Evolutionary conservation across 805 yeast genomes (phyloP), one percentile per base, ranked within the genome.

Genomic region (Kregervanrija delftensis): DNA sequence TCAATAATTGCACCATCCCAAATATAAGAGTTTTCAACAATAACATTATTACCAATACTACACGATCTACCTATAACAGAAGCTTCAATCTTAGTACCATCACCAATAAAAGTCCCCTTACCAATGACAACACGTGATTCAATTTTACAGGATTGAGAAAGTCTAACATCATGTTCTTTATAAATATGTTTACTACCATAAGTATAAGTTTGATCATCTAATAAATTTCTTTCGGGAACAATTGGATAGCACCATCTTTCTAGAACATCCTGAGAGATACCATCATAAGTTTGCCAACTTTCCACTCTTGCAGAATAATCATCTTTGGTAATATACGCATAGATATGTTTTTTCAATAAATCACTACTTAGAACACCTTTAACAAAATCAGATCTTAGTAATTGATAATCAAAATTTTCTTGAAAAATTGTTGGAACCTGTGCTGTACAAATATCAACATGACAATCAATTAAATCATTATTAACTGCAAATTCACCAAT

Each of bases 291-390:
- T 59, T 86, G 86, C 83, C 93, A 83, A 60, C 91, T 84, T 59
- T 90, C 95, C n/a, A 88, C 98, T 59, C 99, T 77, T 1, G 96
- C 93, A 30, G 96, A 96, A 58, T 89, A 90, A 47, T 84, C 82
- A 43, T 79, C 82, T 42, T 77, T 79, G 14, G 93, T 76, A 38
- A 90, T 78, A 58, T 87, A 89, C 0, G 96, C 88, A 63, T 91
- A 91, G 30, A 93, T 86, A 45, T 90, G 85, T 61, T 93, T 91
- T 52, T 89, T 90, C 54, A 93, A 70, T 54, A 93, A 74, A 64
- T 93, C 99, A 42, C 95, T 83, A 12, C 93, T 83, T 48, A 93
- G 71, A 22, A 91, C 93, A 44, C 98, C 97, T 54, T 79, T 83
- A 30, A 91, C 86, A 59, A 91, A 93, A 65, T 93, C 98, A 33